These are phyloP conservation scores for Plantago coronopus DNA, from an alignment of 305 asterid species.

Conservation along the genomic window DNA sequence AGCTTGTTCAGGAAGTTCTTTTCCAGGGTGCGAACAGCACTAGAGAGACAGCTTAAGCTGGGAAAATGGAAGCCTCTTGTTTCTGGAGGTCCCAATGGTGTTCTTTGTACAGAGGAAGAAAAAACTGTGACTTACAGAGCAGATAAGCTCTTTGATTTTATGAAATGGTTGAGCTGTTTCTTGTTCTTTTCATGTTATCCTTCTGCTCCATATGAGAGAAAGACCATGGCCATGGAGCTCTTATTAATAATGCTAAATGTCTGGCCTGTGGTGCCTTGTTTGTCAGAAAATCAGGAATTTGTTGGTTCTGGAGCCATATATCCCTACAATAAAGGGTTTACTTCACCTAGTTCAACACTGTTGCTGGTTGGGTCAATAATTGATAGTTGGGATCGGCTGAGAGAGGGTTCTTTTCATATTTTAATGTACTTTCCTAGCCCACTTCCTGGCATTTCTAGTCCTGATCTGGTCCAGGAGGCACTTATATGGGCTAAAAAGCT, in stretches of 20 bases:
- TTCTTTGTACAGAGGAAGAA: conserved; percentile 32
- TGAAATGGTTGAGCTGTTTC: conserved; percentile 83
- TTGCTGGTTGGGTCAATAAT: conserved; percentile 85
- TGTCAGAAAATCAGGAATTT: conserved; percentile 35
- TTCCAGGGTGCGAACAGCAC: conserved; percentile 81
- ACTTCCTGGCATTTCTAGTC: conserved; percentile 69
- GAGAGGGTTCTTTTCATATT: conserved; percentile 73
- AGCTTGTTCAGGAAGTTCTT: conserved; percentile 91
- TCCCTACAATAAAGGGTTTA: conserved; percentile 67
- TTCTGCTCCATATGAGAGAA: conserved; percentile 97
- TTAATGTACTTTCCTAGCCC: conserved; percentile 84
- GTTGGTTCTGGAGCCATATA: conserved; percentile 40
- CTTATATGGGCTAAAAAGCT: conserved; percentile 87
- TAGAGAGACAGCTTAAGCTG: conserved; percentile 78
- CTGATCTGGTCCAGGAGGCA: conserved; percentile 54
- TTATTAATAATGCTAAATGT: conserved; percentile 64
- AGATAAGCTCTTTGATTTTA: conserved; percentile 60
- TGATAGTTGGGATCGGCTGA: conserved; percentile 95
- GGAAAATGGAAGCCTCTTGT: conserved; percentile 68
- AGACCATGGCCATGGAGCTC: conserved; percentile 94
- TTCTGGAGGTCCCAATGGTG: conserved; percentile 35
- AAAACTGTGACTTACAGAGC: conserved; percentile 47
- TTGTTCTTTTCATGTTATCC: conserved; percentile 92
- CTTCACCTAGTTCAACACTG: conserved; percentile 67
- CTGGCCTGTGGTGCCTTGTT: conserved; percentile 61